Conservation (phyloP, 768 basidiomycete species). For the Suillus hirtellus region DNA sequence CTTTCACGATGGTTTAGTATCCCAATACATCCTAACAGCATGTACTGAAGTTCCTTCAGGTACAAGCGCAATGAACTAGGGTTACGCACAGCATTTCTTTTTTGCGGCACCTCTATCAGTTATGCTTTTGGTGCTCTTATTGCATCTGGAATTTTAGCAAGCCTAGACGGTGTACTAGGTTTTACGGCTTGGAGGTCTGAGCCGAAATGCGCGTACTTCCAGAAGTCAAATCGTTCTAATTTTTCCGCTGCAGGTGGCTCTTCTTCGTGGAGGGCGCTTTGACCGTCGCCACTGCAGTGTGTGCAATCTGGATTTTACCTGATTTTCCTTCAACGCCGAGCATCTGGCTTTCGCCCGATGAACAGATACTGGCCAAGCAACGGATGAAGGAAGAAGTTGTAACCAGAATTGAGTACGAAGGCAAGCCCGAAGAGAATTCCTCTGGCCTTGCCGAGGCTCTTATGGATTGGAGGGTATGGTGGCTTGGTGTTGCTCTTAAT, state of each 20-base stretch:
- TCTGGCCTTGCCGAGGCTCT: slow-evolving; percentile 57
- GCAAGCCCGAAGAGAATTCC: slow-evolving; percentile 33
- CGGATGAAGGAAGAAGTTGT: slow-evolving; percentile 67
- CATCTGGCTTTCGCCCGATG: slow-evolving; percentile 58
- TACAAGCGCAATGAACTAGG: slow-evolving; percentile 72
- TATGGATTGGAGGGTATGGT: slow-evolving; percentile 81
- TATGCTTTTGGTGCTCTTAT: slow-evolving; percentile 81
- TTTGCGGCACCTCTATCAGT: slow-evolving; percentile 69
- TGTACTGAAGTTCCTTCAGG: slow-evolving; percentile 2
- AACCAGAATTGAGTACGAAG: slow-evolving; percentile 47
- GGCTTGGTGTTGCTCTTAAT: slow-evolving; percentile 62
- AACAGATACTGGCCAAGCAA: slow-evolving; percentile 51
- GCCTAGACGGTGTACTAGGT: slow-evolving; percentile 68
- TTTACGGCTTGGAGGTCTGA: slow-evolving; percentile 69
- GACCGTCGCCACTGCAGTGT: slow-evolving; percentile 50
- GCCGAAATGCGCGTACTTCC: background rate
- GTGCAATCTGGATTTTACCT: slow-evolving; percentile 64
- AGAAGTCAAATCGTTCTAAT: slow-evolving; percentile 2
- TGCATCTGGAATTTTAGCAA: slow-evolving; percentile 68
- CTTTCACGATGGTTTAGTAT: slow-evolving; percentile 60
- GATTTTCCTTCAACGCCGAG: slow-evolving; percentile 66
- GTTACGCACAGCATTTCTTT: slow-evolving; percentile 61
- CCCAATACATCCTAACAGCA: background rate
- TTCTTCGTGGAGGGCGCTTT: slow-evolving; percentile 66
- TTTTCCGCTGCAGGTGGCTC: slow-evolving; percentile 51